Evolutionary conservation across 306 rosid genomes (phyloP).

Genomic region (Delonix regia): DNA sequence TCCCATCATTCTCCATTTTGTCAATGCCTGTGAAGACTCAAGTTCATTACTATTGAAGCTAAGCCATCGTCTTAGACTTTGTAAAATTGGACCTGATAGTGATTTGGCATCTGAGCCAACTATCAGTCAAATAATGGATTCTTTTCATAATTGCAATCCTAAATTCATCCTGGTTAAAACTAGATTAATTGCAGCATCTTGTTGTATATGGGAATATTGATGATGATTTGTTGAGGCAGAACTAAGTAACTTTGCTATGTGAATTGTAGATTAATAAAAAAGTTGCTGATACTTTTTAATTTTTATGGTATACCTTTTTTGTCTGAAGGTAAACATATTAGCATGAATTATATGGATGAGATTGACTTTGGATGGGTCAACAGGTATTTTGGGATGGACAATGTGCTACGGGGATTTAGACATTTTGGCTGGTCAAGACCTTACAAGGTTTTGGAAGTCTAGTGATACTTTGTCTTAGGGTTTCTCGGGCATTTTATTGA

Average conservation of each 20-base stretch:
- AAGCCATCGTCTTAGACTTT: background rate
- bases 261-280: background rate
- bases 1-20: too few species aligned
- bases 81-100: background rate
- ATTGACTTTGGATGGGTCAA: background rate
- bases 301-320: background rate
- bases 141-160: background rate
- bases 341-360: background rate
- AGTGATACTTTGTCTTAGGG: background rate
- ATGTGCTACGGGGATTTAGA: background rate
- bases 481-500: background rate
- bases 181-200: slow-evolving; percentile 9
- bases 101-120: background rate
- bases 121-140: background rate
- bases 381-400: background rate
- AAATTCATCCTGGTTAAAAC: background rate
- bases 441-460: background rate
- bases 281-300: background rate
- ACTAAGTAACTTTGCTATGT: background rate
- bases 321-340: background rate
- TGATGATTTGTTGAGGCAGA: slow-evolving; percentile 16
- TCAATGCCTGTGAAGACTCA: background rate
- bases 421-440: background rate
- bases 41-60: background rate
- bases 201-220: background rate